Evolutionary conservation across 148 eudicot genomes (phyloP).

Genomic region (Rhododendron ovatum): DNA sequence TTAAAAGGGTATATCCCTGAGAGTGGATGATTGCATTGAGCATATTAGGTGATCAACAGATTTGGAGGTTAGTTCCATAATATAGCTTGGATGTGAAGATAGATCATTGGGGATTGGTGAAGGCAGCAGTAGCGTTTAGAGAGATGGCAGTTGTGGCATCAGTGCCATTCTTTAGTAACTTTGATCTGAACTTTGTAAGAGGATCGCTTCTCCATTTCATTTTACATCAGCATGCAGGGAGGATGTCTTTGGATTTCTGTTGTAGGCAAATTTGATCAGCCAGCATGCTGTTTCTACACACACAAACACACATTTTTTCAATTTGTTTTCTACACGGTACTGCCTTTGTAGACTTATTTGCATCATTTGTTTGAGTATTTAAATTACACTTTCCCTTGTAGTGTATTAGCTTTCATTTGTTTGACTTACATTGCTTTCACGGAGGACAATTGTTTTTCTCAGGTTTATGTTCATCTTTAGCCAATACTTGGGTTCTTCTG

Average conservation of each 20-base stretch:
- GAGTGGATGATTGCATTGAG: background rate
- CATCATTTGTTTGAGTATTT: background rate
- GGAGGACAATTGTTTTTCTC: background rate
- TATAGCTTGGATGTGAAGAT: background rate
- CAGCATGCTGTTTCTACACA: background rate
- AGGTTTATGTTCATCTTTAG: background rate
- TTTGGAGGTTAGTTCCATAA: background rate
- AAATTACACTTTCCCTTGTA: background rate
- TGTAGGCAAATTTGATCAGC: background rate
- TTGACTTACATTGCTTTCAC: background rate
- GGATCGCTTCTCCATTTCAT: background rate
- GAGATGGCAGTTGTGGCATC: background rate
- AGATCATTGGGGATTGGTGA: background rate
- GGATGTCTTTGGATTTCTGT: too few relatives aligned
- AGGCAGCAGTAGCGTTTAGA: background rate
- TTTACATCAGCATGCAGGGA: background rate
- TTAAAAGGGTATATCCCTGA: background rate
- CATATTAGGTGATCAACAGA: background rate
- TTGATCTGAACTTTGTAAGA: background rate
- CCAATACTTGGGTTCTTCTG: background rate
- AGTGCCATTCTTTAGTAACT: background rate
- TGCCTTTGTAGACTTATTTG: background rate
- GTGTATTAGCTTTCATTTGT: background rate
- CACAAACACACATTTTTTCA: background rate
- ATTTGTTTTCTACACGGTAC: background rate